A percentile compares a stretch with the other conserved stretches of the same genome.
Conservation (phyloP, 148 eudicot species). For the Chenopodium suecicum region DNA sequence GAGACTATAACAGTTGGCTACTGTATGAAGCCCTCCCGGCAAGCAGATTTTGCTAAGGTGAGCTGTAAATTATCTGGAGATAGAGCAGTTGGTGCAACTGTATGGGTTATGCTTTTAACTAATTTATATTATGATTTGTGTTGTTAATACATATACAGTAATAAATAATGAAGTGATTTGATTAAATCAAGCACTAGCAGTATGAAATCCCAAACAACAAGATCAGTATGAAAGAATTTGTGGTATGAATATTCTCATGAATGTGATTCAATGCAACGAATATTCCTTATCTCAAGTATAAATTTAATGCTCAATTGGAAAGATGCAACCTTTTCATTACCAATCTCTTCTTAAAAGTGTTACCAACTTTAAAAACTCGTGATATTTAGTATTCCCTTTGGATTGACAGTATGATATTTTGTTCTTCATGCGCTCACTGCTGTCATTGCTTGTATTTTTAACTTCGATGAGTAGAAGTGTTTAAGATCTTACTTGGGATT, state of each 20-base stretch:
- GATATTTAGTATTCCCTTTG: too few relatives aligned
- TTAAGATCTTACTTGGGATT: too few relatives aligned
- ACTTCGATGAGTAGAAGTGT: too few relatives aligned
- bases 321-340: neutral
- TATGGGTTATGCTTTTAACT: neutral
- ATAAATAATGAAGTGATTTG: too few relatives aligned
- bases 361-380: too few relatives aligned
- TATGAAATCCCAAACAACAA: too few relatives aligned
- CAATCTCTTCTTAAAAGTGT: neutral
- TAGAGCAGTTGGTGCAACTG: slow-evolving; percentile 2
- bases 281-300: neutral
- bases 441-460: too few relatives aligned
- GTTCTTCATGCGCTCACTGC: too few relatives aligned
- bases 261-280: neutral
- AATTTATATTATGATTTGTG: neutral
- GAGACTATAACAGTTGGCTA: slow-evolving; percentile 62
- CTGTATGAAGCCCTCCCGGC: slow-evolving; percentile 92
- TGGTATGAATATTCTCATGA: neutral
- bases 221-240: neutral
- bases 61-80: slow-evolving; percentile 11
- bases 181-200: neutral
- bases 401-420: too few relatives aligned
- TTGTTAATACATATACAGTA: too few relatives aligned
- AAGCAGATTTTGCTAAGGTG: slow-evolving; percentile 95
- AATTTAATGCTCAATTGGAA: neutral